Evolutionary conservation across 768 basidiomycete species (phyloP).

Genomic region (Scleroderma citrinum): DNA sequence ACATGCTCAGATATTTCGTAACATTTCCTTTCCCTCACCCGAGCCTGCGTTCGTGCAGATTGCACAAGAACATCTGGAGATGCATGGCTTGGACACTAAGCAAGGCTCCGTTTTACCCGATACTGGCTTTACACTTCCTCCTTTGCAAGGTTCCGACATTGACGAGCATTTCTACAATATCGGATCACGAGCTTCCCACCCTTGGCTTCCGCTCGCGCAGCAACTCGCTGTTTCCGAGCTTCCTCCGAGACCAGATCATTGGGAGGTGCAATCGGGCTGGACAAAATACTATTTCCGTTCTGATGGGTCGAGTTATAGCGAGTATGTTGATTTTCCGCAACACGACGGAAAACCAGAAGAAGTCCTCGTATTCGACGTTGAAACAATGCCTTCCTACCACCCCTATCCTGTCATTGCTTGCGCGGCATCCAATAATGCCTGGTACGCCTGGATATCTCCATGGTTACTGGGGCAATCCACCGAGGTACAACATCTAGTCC

Average conservation of each 20-base stretch:
- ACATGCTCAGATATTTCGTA: constrained; percentile 78
- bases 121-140: constrained; percentile 74
- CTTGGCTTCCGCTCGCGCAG: constrained; percentile 70
- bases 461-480: constrained; percentile 72
- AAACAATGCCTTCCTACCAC: constrained; percentile 81
- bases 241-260: constrained; percentile 55
- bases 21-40: constrained; percentile 58
- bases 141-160: constrained; percentile 73
- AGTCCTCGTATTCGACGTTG: constrained; percentile 88
- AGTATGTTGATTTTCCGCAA: constrained; percentile 62
- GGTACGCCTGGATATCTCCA: constrained; percentile 97
- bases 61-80: constrained; percentile 71
- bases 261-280: constrained; percentile 72
- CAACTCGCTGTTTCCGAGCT: constrained; percentile 46
- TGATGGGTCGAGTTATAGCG: constrained; percentile 75
- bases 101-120: constrained; percentile 80
- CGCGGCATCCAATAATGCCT: constrained; percentile 74
- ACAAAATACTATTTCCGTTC: constrained; percentile 68
- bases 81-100: constrained; percentile 74
- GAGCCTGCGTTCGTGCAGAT: constrained; percentile 61
- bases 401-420: constrained; percentile 85
- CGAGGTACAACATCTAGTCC: constrained; percentile 60
- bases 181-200: constrained; percentile 61
- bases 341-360: constrained; percentile 61
- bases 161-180: constrained; percentile 87